phyloP scores from a whole-genome alignment of 2,329 filamentous ascomycete species.

The Phaeophleospora eucalypticola region DNA sequence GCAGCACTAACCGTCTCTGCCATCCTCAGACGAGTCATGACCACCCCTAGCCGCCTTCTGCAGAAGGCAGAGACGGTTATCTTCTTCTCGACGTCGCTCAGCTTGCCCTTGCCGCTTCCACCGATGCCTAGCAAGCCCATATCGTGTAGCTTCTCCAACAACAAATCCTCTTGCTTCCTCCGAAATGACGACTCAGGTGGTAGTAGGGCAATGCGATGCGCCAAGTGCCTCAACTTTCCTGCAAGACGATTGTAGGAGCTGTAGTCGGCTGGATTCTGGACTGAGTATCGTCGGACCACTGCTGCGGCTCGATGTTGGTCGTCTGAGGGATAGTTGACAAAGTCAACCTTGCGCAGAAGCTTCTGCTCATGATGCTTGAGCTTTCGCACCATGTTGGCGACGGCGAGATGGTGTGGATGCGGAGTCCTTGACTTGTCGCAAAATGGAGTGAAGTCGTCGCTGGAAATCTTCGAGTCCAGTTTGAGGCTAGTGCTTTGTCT shows the following conservation, averaged over 20 bases:
- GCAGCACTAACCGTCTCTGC: slow-evolving; percentile 78
- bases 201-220: slow-evolving; percentile 79
- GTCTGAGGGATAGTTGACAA: slow-evolving; percentile 80
- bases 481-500: background rate
- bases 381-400: slow-evolving; percentile 76
- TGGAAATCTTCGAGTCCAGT: background rate
- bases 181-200: slow-evolving; percentile 73
- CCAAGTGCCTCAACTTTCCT: slow-evolving; percentile 77
- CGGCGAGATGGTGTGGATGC: background rate
- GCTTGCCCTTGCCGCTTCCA: slow-evolving; percentile 58
- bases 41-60: slow-evolving; percentile 73
- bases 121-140: slow-evolving; percentile 79
- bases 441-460: slow-evolving; percentile 7
- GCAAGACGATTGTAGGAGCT: slow-evolving; percentile 45
- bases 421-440: slow-evolving; percentile 1
- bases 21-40: slow-evolving; percentile 90
- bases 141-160: slow-evolving; percentile 87
- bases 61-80: slow-evolving; percentile 88
- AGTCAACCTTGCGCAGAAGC: slow-evolving; percentile 87
- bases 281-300: slow-evolving; percentile 80
- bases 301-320: slow-evolving; percentile 76
- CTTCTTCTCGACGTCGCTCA: slow-evolving; percentile 72
- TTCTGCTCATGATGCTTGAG: slow-evolving; percentile 97
- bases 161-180: slow-evolving; percentile 76
- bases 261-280: slow-evolving; percentile 87